These are phyloP conservation scores for Cladosporium austrohemisphaericum DNA, from an alignment of 2,329 filamentous ascomycete species.

Conservation along the genomic window DNA sequence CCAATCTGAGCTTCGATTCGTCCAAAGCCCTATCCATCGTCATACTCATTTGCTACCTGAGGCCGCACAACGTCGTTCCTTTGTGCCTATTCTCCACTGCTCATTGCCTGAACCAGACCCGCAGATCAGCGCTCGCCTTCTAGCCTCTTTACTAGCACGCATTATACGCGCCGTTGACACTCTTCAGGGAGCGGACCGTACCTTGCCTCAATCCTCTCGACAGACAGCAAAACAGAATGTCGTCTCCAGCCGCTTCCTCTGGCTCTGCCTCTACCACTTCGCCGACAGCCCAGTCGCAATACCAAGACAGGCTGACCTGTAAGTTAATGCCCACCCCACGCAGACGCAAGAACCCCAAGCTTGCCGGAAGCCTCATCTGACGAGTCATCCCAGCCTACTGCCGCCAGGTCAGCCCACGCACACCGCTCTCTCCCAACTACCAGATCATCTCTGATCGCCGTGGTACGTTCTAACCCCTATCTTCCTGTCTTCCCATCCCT, in stretches of 20 bases:
- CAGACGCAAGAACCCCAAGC: not conserved
- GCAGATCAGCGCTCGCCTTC: conserved; percentile 2
- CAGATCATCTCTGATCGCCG: conserved; percentile 71
- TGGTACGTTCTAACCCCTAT: conserved; percentile 49
- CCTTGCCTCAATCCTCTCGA: conserved; percentile 7
- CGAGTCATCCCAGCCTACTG: conserved; percentile 3
- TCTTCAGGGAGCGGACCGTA: conserved; percentile 12
- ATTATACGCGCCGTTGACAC: conserved; percentile 1
- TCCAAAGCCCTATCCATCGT: conserved; percentile 2
- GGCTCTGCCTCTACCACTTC: conserved; percentile 7
- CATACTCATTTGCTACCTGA: not conserved
- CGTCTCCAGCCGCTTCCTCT: conserved; percentile 6
- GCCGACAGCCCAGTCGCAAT: conserved; percentile 20
- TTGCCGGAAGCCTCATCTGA: not conserved
- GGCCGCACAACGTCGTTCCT: conserved; percentile 3
- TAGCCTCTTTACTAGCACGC: not conserved
- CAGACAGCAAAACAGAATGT: conserved; percentile 16
- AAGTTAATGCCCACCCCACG: conserved; percentile 15
- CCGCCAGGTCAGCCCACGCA: conserved; percentile 12
- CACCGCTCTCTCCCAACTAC: conserved; percentile 40
- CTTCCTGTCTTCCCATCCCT: not conserved
- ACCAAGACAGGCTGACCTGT: conserved; percentile 35
- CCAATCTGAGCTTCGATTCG: conserved; percentile 5
- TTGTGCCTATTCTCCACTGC: conserved; percentile 4
- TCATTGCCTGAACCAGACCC: not conserved